Conservation (phyloP, 2,329 filamentous ascomycete species). For the Fusarium begoniae region DNA sequence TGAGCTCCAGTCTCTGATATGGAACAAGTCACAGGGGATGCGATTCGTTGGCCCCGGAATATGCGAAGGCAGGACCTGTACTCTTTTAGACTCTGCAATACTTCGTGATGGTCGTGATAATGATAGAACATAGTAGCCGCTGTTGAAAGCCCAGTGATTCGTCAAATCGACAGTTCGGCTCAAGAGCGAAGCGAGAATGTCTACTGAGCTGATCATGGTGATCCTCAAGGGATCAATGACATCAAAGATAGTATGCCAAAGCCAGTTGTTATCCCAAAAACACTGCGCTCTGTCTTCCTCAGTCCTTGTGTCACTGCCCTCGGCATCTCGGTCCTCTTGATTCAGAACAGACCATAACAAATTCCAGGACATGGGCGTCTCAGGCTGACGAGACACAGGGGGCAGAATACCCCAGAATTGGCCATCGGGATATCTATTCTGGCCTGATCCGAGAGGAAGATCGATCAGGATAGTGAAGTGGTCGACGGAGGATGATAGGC, state of each 20-base stretch:
- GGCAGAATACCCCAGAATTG: slow-evolving; percentile 46
- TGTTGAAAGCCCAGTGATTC: slow-evolving; percentile 71
- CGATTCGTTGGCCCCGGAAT: slow-evolving; percentile 16
- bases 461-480: slow-evolving; percentile 54
- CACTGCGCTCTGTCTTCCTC: slow-evolving; percentile 16
- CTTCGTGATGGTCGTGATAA: slow-evolving; percentile 46
- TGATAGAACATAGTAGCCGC: slow-evolving; percentile 68
- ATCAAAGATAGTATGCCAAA: slow-evolving; percentile 66
- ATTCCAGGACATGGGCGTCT: slow-evolving; percentile 32
- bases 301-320: slow-evolving; percentile 31
- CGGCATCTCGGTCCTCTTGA: neutral
- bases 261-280: slow-evolving; percentile 52
- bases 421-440: slow-evolving; percentile 41
- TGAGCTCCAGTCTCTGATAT: slow-evolving; percentile 70
- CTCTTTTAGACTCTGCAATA: neutral
- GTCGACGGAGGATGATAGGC: slow-evolving; percentile 52
- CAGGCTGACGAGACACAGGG: slow-evolving; percentile 20
- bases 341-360: slow-evolving; percentile 41
- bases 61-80: slow-evolving; percentile 21
- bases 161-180: slow-evolving; percentile 64
- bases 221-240: slow-evolving; percentile 62
- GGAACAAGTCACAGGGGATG: slow-evolving; percentile 58
- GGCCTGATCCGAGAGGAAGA: slow-evolving; percentile 38
- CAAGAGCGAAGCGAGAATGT: slow-evolving; percentile 68
- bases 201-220: slow-evolving; percentile 68